phyloP scores from a whole-genome alignment of 2,329 filamentous ascomycete species.

The Curvularia sp. region DNA sequence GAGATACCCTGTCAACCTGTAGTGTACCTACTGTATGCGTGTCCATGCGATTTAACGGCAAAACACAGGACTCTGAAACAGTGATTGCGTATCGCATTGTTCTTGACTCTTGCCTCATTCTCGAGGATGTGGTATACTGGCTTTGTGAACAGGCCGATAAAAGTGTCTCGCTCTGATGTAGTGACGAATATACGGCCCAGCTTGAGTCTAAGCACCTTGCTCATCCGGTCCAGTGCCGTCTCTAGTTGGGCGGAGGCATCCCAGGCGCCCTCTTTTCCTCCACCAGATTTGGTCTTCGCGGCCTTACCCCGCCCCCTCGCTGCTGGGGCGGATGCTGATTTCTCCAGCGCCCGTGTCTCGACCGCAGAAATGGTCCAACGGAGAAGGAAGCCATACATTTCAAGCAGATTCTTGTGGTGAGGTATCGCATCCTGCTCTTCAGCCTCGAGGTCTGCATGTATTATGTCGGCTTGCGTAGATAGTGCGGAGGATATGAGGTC shows the following conservation, averaged over 20 bases:
- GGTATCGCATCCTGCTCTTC: slow-evolving; percentile 82
- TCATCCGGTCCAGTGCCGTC: slow-evolving; percentile 89
- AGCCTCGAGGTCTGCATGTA: slow-evolving; percentile 84
- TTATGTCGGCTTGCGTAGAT: slow-evolving; percentile 82
- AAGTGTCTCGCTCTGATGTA: slow-evolving; percentile 94
- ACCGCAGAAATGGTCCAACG: slow-evolving; percentile 97
- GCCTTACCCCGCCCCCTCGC: slow-evolving; percentile 76
- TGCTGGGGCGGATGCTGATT: slow-evolving; percentile 74
- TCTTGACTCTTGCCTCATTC: slow-evolving; percentile 91
- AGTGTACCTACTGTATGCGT: slow-evolving; percentile 81
- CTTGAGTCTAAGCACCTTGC: slow-evolving; percentile 92
- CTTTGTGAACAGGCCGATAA: slow-evolving; percentile 88
- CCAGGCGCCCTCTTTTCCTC: slow-evolving; percentile 76
- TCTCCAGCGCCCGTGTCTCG: slow-evolving; percentile 91
- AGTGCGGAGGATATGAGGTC: slow-evolving; percentile 88
- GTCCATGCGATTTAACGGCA: slow-evolving; percentile 95
- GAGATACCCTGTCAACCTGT: no score
- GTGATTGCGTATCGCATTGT: slow-evolving; percentile 89
- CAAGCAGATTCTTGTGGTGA: slow-evolving; percentile 89
- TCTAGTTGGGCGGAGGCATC: slow-evolving; percentile 90
- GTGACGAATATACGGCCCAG: slow-evolving; percentile 92
- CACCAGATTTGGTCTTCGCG: slow-evolving; percentile 69
- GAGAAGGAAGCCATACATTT: slow-evolving; percentile 91
- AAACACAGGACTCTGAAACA: slow-evolving; percentile 97
- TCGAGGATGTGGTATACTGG: slow-evolving; percentile 94